phyloP scores from a whole-genome alignment of 2,329 filamentous ascomycete species.

The Colletotrichum orbiculare region DNA sequence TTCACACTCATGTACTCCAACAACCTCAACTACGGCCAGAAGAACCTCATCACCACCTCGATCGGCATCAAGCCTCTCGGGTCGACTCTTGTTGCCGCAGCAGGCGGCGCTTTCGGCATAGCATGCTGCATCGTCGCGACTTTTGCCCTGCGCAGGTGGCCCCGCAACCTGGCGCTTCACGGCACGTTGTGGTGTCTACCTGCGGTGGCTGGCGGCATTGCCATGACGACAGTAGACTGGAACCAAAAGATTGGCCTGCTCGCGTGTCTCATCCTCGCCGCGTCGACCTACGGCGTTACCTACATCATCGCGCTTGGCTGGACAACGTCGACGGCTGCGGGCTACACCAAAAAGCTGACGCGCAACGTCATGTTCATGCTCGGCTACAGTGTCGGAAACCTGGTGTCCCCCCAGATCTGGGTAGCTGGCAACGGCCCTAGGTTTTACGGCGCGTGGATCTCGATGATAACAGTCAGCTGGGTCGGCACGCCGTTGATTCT shows the following conservation, averaged over 20 bases:
- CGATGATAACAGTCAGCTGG: constrained; percentile 48
- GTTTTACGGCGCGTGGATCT: constrained; percentile 47
- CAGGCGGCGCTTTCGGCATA: constrained; percentile 49
- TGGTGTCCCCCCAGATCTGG: constrained; percentile 52
- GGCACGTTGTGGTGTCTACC: constrained; percentile 46
- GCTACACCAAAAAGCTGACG: constrained; percentile 57
- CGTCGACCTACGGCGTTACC: constrained; percentile 46
- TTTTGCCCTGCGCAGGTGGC: constrained; percentile 44
- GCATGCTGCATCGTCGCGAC: constrained; percentile 47
- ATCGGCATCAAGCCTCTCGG: constrained; percentile 50
- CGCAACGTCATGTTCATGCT: constrained; percentile 52
- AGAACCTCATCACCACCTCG: constrained; percentile 49
- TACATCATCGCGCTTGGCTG: constrained; percentile 51
- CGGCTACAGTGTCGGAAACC: constrained; percentile 48
- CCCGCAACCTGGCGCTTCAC: constrained; percentile 46
- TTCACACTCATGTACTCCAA: constrained; percentile 50
- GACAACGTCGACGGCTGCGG: constrained; percentile 49
- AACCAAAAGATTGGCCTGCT: constrained; percentile 43
- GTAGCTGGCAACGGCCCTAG: constrained; percentile 42
- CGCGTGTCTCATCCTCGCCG: constrained; percentile 45
- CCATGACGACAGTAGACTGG: constrained; percentile 46
- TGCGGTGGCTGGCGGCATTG: constrained; percentile 44
- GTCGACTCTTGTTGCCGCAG: constrained; percentile 52
- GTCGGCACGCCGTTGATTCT: constrained; percentile 48
- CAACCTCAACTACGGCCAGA: constrained; percentile 53